These are phyloP conservation scores for Tolypocladium tropicale DNA, from an alignment of 2,329 filamentous ascomycete genomes.

Conservation along the genomic window DNA sequence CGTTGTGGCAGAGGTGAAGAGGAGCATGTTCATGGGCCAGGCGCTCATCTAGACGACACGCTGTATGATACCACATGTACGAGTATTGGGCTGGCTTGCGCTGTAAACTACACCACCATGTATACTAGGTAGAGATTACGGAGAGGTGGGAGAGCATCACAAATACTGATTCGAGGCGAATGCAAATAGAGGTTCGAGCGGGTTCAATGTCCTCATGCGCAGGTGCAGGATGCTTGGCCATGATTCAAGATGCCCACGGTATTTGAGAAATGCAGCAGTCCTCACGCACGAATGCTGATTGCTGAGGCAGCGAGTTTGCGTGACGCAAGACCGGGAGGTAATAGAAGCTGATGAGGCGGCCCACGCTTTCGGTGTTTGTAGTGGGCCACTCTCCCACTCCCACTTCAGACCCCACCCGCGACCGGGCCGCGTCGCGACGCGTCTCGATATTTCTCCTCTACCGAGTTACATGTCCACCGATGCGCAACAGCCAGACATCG, in stretches of 20 bases:
- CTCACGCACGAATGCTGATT: too few species aligned
- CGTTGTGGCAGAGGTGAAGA: constrained; percentile 82
- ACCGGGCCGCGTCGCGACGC: constrained; percentile 19
- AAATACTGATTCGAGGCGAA: not conserved
- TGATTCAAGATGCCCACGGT: too few species aligned
- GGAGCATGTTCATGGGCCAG: constrained; percentile 77
- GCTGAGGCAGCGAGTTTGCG: too few species aligned
- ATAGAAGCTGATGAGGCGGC: not conserved
- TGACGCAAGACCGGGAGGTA: too few species aligned
- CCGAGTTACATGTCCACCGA: constrained; percentile 3
- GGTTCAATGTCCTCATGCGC: not conserved
- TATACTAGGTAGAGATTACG: not conserved
- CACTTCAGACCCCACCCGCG: not conserved
- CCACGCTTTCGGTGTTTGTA: constrained; percentile 6
- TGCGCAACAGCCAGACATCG: not conserved
- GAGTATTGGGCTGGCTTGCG: not conserved
- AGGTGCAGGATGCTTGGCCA: too few species aligned
- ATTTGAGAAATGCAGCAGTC: not conserved
- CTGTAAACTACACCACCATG: not conserved
- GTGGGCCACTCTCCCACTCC: constrained; percentile 6
- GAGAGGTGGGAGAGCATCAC: not conserved
- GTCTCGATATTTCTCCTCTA: constrained; percentile 13
- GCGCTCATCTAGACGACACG: constrained; percentile 47
- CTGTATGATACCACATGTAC: not conserved
- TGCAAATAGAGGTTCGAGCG: not conserved